phyloP scores from a whole-genome alignment of 23 red algal species.

The Gracilaria gracilis region DNA sequence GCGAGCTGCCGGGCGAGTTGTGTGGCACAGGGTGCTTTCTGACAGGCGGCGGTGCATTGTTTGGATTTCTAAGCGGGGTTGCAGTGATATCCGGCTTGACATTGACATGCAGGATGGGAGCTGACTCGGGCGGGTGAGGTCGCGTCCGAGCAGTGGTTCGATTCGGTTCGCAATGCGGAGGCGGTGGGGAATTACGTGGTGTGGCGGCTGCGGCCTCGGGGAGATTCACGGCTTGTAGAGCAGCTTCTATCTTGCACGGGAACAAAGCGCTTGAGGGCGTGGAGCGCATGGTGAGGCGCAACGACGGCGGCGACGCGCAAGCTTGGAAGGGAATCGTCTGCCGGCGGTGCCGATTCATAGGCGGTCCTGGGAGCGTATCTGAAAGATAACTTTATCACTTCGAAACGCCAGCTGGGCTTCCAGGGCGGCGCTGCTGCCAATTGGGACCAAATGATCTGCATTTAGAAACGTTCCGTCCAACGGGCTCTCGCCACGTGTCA shows the following conservation, averaged over 20 bases:
- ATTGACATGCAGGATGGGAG: no score
- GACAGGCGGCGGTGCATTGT: background rate
- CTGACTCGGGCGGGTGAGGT: background rate
- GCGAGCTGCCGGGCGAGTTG: background rate
- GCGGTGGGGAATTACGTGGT: background rate
- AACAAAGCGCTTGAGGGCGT: background rate
- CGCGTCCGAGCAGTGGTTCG: background rate
- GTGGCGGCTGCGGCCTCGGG: background rate
- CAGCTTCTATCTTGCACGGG: constrained; percentile 7
- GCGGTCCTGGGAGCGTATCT: no score
- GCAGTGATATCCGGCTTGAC: background rate
- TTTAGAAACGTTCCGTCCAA: background rate
- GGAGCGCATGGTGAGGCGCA: background rate
- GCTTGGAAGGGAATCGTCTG: background rate
- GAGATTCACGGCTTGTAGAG: background rate
- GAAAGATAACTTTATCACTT: no score
- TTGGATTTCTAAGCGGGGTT: no score
- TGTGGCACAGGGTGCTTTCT: background rate
- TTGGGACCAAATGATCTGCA: background rate
- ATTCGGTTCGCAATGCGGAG: background rate
- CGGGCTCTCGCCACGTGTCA: background rate
- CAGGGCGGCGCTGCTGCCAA: no score
- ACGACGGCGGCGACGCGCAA: background rate
- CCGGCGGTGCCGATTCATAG: no score
- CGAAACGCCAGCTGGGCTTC: no score